These are phyloP conservation scores for Schizosaccharomyces versatilis DNA, from an alignment of 1,139 yeast species.

Conservation along the genomic window DNA sequence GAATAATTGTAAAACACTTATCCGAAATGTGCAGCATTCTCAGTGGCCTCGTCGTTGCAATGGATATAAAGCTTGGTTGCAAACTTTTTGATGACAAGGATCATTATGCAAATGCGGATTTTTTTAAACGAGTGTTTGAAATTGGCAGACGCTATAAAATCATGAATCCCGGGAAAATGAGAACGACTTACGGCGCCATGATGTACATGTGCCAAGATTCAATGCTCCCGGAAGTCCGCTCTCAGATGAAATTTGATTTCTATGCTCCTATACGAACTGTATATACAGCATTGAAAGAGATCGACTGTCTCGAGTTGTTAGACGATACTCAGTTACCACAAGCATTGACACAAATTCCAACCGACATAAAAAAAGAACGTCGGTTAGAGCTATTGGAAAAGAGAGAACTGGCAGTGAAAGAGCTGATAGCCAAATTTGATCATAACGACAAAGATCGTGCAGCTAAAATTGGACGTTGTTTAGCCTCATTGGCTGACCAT, in stretches of 20 bases:
- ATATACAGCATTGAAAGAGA: constrained; percentile 25
- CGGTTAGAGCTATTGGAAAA: constrained; percentile 31
- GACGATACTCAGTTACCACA: constrained; percentile 35
- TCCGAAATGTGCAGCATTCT: constrained; percentile 52
- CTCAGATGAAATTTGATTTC: constrained; percentile 47
- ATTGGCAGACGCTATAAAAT: constrained; percentile 56
- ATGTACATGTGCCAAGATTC: constrained; percentile 71
- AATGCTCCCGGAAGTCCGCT: constrained; percentile 40
- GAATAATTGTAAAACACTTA: constrained; percentile 43
- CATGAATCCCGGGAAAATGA: constrained; percentile 59
- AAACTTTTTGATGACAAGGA: constrained; percentile 38
- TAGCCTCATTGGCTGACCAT: constrained; percentile 55
- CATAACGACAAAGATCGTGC: constrained; percentile 7
- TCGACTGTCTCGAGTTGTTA: constrained; percentile 25
- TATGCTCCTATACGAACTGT: constrained; percentile 50
- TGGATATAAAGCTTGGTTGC: constrained; percentile 44
- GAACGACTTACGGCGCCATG: constrained; percentile 50
- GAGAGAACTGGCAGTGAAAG: constrained; percentile 43
- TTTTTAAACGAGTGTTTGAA: constrained; percentile 48
- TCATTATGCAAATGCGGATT: constrained; percentile 40
- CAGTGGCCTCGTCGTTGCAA: constrained; percentile 53
- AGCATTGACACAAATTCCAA: constrained; percentile 25
- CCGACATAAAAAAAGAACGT: no score
- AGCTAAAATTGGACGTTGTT: constrained; percentile 21
- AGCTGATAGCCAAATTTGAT: constrained; percentile 27